Evolutionary conservation across 805 yeast genomes (phyloP), one percentile per base, ranked within the genome.

Genomic region (Metschnikowia baotianmanensis): DNA sequence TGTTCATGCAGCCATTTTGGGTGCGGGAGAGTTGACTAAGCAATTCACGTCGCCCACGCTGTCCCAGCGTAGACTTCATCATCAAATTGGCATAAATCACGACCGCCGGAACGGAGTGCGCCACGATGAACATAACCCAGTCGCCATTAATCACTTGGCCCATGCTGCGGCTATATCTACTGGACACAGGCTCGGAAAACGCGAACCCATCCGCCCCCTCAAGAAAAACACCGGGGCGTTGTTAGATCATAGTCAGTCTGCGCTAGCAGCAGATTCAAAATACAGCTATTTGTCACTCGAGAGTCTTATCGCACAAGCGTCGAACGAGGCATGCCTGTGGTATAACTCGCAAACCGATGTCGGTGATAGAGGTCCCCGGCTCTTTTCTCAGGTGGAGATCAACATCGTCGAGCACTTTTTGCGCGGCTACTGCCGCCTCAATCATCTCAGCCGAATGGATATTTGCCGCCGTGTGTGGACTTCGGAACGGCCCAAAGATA

Each of bases 391-490:
- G 18, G 85, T 80, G 36, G 98, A 90, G 61, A 72, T 69, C 13
- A 72, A 66, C 16, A 85, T 87, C 0, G 77, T 90, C 46, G 91
- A 87, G 43, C 74, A 75, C 40, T 88, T 86, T 53, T 78, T 90
- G 45, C 63, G 67, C 12, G 83, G 82, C 16, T 91, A 86, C 57
- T 80, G 86, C 51, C 71, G 66, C 31, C 73, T 83, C 47, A 73
- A 83, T 55, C 73, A 74, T 22, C 66, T 86, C 60, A 72, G 81
- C 7, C 69, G 88, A 39, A 76, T 76, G 32, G 84, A 83, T 41
- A 76, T 90, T 6, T 85, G 96, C 61, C 81, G 80, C 51, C 71
- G 96, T 33, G 86, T 90, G 16, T 90, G 98, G 98, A 69, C 88
- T 6, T 79, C 81, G 49, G 90, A 83, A 47, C 75, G 96, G 21